phyloP scores from a whole-genome alignment of 495 filamentous ascomycete species.

The Lasiosphaeria miniovina region DNA sequence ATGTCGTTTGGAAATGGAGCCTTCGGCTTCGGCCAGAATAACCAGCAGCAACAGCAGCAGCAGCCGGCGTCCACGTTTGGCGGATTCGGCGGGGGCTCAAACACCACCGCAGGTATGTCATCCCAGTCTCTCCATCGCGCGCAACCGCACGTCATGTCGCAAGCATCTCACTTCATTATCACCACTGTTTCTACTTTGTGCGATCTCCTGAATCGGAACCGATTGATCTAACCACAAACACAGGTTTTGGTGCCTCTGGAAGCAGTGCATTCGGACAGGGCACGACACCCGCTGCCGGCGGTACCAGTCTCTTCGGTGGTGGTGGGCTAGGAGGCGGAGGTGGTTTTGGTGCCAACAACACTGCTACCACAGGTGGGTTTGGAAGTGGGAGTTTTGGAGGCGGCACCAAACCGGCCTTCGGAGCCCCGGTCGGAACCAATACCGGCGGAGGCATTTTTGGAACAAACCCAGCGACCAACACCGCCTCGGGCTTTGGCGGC shows the following conservation, averaged over 20 bases:
- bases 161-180: not conserved
- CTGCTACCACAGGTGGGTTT: constrained; percentile 11
- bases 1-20: constrained; percentile 50
- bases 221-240: constrained; percentile 2
- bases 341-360: constrained; percentile 12
- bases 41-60: constrained; percentile 55
- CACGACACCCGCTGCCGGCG: constrained; percentile 25
- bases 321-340: constrained; percentile 22
- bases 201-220: not conserved
- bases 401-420: constrained; percentile 17
- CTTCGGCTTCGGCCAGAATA: constrained; percentile 58
- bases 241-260: constrained; percentile 28
- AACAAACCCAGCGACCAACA: constrained; percentile 31
- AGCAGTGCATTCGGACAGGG: constrained; percentile 1
- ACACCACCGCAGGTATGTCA: constrained; percentile 46
- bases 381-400: constrained; percentile 16
- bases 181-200: not conserved
- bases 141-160: not conserved
- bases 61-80: constrained; percentile 55
- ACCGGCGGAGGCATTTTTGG: constrained; percentile 19
- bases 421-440: constrained; percentile 12
- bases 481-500: constrained; percentile 39
- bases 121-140: constrained; percentile 11
- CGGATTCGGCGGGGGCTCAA: constrained; percentile 48
- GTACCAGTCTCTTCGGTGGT: constrained; percentile 42